Conservation (phyloP, 768 basidiomycete genomes). For the Glaciozyma antarctica region DNA sequence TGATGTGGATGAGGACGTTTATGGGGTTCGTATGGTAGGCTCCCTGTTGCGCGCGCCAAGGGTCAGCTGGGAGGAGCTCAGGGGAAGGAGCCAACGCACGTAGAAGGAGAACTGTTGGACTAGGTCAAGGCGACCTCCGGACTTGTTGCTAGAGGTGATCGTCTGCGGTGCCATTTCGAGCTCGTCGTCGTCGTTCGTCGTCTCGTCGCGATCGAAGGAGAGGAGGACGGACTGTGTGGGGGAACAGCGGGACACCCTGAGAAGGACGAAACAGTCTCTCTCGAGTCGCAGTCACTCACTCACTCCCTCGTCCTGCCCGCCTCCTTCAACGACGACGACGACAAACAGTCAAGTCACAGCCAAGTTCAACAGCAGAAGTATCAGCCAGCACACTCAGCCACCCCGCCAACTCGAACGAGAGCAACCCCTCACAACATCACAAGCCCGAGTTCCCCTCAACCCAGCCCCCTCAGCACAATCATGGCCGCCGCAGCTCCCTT, state of each 20-base stretch:
- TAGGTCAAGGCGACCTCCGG: background rate
- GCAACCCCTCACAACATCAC: too few relatives aligned
- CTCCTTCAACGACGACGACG: too few relatives aligned
- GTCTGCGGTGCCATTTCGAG: background rate
- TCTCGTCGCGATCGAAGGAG: background rate
- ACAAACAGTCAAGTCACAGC: too few relatives aligned
- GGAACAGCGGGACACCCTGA: background rate
- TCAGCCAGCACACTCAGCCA: background rate
- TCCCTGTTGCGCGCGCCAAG: constrained; percentile 6
- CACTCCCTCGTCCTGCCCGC: too few relatives aligned
- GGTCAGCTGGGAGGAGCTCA: background rate
- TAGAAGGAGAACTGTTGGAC: constrained; percentile 29
- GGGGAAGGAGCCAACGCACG: background rate
- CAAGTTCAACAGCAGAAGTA: too few relatives aligned
- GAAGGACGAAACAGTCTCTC: too few relatives aligned
- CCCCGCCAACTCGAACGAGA: background rate
- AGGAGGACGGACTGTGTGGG: too few relatives aligned
- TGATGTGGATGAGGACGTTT: constrained; percentile 75
- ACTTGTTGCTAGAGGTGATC: background rate
- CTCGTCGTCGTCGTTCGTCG: background rate
- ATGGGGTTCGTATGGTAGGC: constrained; percentile 34
- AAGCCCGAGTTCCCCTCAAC: too few relatives aligned
- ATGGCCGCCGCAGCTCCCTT: too few relatives aligned
- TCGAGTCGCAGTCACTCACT: too few relatives aligned
- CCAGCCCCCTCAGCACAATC: too few relatives aligned